Conservation (phyloP, 129 eudicot species). For the Flaveria sonorensis region DNA sequence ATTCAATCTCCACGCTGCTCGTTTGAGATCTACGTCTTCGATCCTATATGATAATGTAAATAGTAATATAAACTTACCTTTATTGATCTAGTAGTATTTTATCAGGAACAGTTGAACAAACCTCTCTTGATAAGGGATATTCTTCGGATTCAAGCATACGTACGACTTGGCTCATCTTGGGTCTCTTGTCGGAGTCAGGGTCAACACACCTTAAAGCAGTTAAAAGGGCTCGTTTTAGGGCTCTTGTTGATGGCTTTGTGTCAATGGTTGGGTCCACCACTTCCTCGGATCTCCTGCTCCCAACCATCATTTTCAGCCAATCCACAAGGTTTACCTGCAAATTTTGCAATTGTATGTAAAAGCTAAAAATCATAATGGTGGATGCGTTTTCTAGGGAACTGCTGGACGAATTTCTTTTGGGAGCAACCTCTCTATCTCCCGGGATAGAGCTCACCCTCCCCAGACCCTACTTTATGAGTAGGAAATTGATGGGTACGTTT, state of each 20-base stretch:
- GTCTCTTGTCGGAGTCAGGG: conserved; percentile 88
- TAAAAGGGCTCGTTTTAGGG: conserved; percentile 71
- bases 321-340: conserved; percentile 80
- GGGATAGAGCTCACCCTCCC: too few relatives aligned
- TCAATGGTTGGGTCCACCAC: conserved; percentile 85
- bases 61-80: background rate
- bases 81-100: background rate
- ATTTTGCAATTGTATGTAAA: background rate
- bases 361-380: background rate
- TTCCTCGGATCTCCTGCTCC: conserved; percentile 85
- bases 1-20: conserved; percentile 67
- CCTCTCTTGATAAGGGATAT: conserved; percentile 84
- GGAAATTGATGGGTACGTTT: too few relatives aligned
- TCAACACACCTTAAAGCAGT: conserved; percentile 87
- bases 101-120: background rate
- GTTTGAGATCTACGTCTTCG: conserved; percentile 84
- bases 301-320: conserved; percentile 94
- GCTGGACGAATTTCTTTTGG: too few relatives aligned
- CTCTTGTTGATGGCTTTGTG: conserved; percentile 77
- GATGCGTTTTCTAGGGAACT: too few relatives aligned
- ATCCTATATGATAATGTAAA: conserved; percentile 47
- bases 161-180: conserved; percentile 84
- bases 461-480: too few relatives aligned
- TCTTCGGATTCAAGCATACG: conserved; percentile 94
- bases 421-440: too few relatives aligned